phyloP scores from a whole-genome alignment of 1,284 basidiomycete genomes.

The Ganoderma lucidum region DNA sequence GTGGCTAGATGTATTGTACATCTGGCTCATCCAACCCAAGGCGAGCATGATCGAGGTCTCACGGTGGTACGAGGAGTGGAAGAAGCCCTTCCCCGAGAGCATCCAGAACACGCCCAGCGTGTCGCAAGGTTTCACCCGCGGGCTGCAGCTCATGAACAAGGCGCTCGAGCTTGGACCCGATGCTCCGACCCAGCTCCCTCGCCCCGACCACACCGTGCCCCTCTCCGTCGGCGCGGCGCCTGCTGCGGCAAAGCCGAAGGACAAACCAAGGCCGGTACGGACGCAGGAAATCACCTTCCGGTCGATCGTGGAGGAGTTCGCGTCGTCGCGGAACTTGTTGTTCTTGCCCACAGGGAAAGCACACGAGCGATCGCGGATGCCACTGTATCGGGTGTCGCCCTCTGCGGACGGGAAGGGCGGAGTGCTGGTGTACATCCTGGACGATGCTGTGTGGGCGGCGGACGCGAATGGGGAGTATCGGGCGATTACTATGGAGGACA shows the following conservation, averaged over 20 bases:
- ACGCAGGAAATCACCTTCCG: constrained; percentile 89
- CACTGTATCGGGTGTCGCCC: constrained; percentile 83
- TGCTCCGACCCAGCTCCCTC: constrained; percentile 70
- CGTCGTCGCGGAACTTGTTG: constrained; percentile 84
- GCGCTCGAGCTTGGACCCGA: constrained; percentile 85
- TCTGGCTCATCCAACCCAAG: constrained; percentile 88
- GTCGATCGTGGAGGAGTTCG: constrained; percentile 88
- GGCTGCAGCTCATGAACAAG: constrained; percentile 91
- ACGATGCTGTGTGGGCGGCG: constrained; percentile 88
- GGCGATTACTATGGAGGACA: constrained; percentile 72
- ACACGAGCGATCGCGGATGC: constrained; percentile 85
- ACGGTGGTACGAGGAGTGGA: constrained; percentile 94
- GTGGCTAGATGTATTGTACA: constrained; percentile 91
- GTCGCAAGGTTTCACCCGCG: constrained; percentile 82
- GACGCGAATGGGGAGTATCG: constrained; percentile 61
- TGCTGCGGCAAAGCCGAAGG: constrained; percentile 38
- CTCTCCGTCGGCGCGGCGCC: constrained; percentile 38
- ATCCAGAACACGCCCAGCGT: constrained; percentile 72
- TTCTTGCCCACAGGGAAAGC: constrained; percentile 88
- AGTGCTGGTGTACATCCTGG: constrained; percentile 83
- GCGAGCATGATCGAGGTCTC: constrained; percentile 92
- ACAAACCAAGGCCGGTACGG: constrained; percentile 53
- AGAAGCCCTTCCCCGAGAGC: constrained; percentile 77
- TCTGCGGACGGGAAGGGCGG: constrained; percentile 87
- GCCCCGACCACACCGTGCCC: constrained; percentile 62